Evolutionary conservation across 352 stramenopile species (phyloP).

Genomic region (Phytophthora chlamydospora): DNA sequence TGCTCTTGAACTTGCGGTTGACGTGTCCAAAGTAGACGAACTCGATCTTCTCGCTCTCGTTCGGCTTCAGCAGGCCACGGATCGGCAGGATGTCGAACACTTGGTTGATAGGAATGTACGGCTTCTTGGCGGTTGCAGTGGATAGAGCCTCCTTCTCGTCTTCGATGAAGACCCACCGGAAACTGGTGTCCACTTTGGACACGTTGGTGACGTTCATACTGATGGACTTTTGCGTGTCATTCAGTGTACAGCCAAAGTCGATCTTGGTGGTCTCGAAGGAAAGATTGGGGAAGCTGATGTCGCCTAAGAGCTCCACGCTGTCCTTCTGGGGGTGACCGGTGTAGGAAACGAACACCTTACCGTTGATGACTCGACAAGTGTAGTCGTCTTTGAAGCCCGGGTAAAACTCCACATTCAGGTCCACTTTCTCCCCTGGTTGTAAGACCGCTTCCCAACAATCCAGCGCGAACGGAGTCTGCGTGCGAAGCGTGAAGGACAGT

Average conservation of each 20-base stretch:
- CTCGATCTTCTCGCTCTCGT: conserved; percentile 92
- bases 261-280: conserved; percentile 90
- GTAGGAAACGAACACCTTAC: conserved; percentile 87
- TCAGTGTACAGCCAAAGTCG: conserved; percentile 95
- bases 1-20: conserved; percentile 91
- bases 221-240: conserved; percentile 94
- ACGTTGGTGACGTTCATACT: conserved; percentile 88
- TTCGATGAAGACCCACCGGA: conserved; percentile 95
- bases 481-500: conserved; percentile 91
- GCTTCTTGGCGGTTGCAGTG: conserved; percentile 69
- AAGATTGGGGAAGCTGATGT: conserved; percentile 96
- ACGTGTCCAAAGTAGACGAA: conserved; percentile 94
- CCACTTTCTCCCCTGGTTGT: conserved; percentile 73
- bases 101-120: conserved; percentile 92
- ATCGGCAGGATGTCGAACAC: conserved; percentile 97
- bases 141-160: conserved; percentile 79
- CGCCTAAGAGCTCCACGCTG: conserved; percentile 84
- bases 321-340: conserved; percentile 92
- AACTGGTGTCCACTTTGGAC: conserved; percentile 89
- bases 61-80: conserved; percentile 78
- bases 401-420: conserved; percentile 94
- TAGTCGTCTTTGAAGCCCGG: conserved; percentile 93
- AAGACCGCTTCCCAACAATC: conserved; percentile 92
- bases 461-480: conserved; percentile 91
- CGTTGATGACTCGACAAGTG: conserved; percentile 85